Conservation (phyloP, 805 yeast species). For the Ogataea nitratoaversa region DNA sequence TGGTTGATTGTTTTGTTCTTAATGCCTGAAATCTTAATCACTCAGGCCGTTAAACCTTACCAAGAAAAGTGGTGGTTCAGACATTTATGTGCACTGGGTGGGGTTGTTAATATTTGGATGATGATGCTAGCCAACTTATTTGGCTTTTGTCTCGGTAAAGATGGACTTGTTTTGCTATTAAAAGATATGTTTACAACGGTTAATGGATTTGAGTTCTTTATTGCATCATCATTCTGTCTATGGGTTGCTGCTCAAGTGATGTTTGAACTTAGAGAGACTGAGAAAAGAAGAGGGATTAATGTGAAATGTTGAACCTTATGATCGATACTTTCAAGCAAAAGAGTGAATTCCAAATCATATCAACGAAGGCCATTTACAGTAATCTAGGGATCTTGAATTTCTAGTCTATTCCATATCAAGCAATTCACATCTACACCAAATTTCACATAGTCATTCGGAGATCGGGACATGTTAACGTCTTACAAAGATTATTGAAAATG, state of each 20-base stretch:
- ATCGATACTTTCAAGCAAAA: no score
- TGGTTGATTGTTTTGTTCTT: constrained; percentile 87
- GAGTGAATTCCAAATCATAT: no score
- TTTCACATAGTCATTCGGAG: no score
- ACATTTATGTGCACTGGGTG: constrained; percentile 81
- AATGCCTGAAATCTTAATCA: constrained; percentile 75
- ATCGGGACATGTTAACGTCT: no score
- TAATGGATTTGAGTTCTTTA: constrained; percentile 61
- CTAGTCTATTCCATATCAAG: no score
- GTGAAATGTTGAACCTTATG: constrained; percentile 77
- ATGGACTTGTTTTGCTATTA: constrained; percentile 69
- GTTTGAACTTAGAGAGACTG: constrained; percentile 89
- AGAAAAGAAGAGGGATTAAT: constrained; percentile 76
- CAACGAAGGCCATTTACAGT: no score
- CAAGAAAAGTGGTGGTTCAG: constrained; percentile 62
- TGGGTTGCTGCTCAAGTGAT: constrained; percentile 87
- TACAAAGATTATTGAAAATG: no score
- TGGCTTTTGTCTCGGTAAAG: constrained; percentile 91
- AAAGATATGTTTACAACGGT: constrained; percentile 67
- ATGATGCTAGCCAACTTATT: constrained; percentile 96
- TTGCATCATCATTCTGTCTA: constrained; percentile 57
- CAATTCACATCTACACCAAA: no score
- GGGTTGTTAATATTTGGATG: constrained; percentile 88
- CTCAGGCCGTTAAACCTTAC: constrained; percentile 36
- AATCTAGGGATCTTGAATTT: no score